Percentiles rank a stretch among this genome's conserved stretches.
Conservation (phyloP, 345 rosid species). For the Lepidium sativum region DNA sequence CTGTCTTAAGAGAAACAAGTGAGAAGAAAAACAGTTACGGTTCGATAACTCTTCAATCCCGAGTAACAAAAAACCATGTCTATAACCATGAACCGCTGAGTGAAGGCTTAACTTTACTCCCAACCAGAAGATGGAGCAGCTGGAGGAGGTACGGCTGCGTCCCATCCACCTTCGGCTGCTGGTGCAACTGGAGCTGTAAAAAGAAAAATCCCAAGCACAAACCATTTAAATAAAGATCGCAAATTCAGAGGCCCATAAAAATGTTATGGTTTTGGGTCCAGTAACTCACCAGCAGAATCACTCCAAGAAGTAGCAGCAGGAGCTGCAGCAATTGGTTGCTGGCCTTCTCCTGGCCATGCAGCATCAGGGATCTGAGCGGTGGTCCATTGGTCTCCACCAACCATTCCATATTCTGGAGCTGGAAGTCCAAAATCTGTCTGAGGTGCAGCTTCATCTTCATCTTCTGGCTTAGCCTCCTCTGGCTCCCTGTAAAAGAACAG, state of each 20-base stretch:
- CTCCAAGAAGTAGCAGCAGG: conserved; percentile 37
- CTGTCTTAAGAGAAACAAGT: conserved; percentile 1
- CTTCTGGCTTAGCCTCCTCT: conserved; percentile 50
- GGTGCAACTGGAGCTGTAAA: conserved; percentile 10
- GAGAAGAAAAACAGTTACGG: conserved; percentile 8
- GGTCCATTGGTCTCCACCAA: conserved; percentile 51
- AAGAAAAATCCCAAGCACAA: neutral
- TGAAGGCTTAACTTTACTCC: conserved; percentile 27
- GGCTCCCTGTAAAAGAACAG: conserved; percentile 81
- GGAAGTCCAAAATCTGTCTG: conserved; percentile 22
- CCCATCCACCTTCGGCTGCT: conserved; percentile 47
- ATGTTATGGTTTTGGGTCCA: neutral
- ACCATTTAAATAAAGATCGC: neutral
- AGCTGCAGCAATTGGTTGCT: conserved; percentile 50
- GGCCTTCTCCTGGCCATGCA: conserved; percentile 57
- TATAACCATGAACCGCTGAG: neutral
- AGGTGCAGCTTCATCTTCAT: conserved; percentile 48
- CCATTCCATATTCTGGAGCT: conserved; percentile 39
- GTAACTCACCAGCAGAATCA: conserved; percentile 31
- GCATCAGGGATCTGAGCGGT: conserved; percentile 36
- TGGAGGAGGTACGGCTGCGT: conserved; percentile 28
- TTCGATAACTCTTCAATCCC: conserved; percentile 11
- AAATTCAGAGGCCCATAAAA: neutral
- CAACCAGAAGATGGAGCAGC: conserved; percentile 26
- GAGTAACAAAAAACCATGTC: conserved; percentile 10